Evolutionary conservation across 2,329 filamentous ascomycete species (phyloP), one percentile per base, ranked within the genome.

Genomic region (Penicillium griseofulvum): DNA sequence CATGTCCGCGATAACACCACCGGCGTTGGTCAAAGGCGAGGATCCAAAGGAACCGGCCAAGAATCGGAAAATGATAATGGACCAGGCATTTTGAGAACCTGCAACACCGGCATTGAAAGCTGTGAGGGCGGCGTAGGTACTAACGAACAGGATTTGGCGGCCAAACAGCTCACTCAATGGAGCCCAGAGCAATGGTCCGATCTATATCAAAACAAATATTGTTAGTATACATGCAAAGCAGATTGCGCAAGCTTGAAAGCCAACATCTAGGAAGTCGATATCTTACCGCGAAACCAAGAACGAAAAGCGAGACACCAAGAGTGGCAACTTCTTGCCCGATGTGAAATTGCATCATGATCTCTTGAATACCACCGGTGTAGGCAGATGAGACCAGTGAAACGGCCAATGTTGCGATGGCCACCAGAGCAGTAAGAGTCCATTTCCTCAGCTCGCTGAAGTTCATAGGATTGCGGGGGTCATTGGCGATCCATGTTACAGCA

Each of bases 361-460:
- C 57, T n/a, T 28, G 26, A 17, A 69, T 54, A 51, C 65, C 66
- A 6, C 66, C 68, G 8, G 65, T 60, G 28, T 68, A 69, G 11
- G 87, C 87, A 1, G 85, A 87, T 17, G 86, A 88, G 51, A 84
- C 83, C 63, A 91, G 87, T 3, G 88, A 78, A 29, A 90, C 86
- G 28, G 75, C 86, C 41, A 91, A 78, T 1, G 87, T 88, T 14
- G 87, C 83, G 28, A 87, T 64, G 12, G 87, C 86, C 54, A 87
- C 83, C 38, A 87, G 69, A 49, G 82, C 66, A 1, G 86, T 87
- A 59, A 87, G 83, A 29, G 70, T 68, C 87, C 88, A 91, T 74
- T 90, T 90, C 71, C 81, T 82, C 28, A 66, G 52, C 2, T 66
- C 56, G 10, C 80, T 73, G 63, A 85, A 88, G 46, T 77, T 76